Conservation (phyloP, 768 basidiomycete species). For the Hydnomerulius pinastri region DNA sequence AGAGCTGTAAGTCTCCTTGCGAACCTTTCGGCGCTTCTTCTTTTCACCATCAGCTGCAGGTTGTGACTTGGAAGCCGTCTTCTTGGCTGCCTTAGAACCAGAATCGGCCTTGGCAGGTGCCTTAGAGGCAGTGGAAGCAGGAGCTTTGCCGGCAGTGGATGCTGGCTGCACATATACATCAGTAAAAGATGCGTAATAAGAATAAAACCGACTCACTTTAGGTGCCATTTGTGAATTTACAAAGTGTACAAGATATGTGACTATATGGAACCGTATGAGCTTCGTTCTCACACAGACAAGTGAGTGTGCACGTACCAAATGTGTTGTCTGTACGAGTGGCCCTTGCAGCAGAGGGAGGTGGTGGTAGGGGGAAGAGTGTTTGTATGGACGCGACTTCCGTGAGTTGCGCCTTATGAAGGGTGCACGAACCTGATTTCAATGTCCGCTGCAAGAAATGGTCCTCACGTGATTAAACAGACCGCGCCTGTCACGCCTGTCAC, state of each 20-base stretch:
- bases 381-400: constrained; percentile 28
- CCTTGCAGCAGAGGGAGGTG: constrained; percentile 24
- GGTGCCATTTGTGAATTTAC: constrained; percentile 38
- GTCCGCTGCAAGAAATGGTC: constrained; percentile 28
- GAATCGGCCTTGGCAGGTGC: constrained; percentile 49
- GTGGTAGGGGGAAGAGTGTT: constrained; percentile 32
- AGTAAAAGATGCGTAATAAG: constrained; percentile 13
- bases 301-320: constrained; percentile 22
- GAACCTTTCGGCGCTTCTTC: constrained; percentile 79
- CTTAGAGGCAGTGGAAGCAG: constrained; percentile 58
- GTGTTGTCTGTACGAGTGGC: constrained; percentile 17
- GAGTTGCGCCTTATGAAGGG: constrained; percentile 36
- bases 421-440: constrained; percentile 31
- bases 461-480: constrained; percentile 39
- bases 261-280: constrained; percentile 19
- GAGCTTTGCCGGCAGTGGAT: constrained; percentile 40
- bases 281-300: constrained; percentile 4
- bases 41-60: constrained; percentile 62
- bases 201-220: constrained; percentile 29
- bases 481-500: constrained; percentile 36
- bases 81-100: constrained; percentile 57
- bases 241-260: constrained; percentile 33
- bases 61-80: constrained; percentile 59
- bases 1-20: constrained; percentile 82
- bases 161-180: constrained; percentile 38